Evolutionary conservation across 139 green algal genomes (phyloP).

Genomic region (Diplosphaera chodatii): DNA sequence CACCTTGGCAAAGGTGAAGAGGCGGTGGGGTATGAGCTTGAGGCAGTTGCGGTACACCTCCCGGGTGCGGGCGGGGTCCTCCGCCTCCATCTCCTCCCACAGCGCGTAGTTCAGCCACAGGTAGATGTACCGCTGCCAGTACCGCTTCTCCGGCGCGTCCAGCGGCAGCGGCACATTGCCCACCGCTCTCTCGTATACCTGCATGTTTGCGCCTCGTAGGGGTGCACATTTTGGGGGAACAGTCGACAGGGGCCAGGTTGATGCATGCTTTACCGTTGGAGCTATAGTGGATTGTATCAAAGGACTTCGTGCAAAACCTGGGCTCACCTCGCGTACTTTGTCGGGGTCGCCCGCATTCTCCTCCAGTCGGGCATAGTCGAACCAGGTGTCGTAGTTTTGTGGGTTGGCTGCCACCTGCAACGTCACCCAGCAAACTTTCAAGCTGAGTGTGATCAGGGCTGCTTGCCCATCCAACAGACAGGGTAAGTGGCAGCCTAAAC

Average conservation of each 20-base stretch:
- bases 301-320: too few relatives aligned
- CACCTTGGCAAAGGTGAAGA: constrained; percentile 94
- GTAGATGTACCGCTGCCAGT: constrained; percentile 97
- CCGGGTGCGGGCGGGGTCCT: constrained; percentile 69
- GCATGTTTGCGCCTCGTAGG: too few relatives aligned
- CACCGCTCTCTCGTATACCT: constrained; percentile 92
- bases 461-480: too few relatives aligned
- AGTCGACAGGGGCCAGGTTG: too few relatives aligned
- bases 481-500: too few relatives aligned
- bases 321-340: constrained; percentile 61
- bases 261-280: too few relatives aligned
- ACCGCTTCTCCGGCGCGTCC: constrained; percentile 86
- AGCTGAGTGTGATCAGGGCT: too few relatives aligned
- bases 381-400: constrained; percentile 93
- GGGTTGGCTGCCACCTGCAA: constrained; percentile 59
- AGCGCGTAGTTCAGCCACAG: constrained; percentile 98
- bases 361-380: constrained; percentile 92
- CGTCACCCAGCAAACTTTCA: too few relatives aligned
- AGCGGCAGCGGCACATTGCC: constrained; percentile 77
- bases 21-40: constrained; percentile 86
- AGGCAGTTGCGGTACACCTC: constrained; percentile 83
- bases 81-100: constrained; percentile 90
- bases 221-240: too few relatives aligned
- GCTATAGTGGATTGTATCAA: too few relatives aligned
- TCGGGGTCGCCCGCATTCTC: constrained; percentile 69